Conservation (phyloP, 495 filamentous ascomycete genomes). For the Podospora fimiseda region DNA sequence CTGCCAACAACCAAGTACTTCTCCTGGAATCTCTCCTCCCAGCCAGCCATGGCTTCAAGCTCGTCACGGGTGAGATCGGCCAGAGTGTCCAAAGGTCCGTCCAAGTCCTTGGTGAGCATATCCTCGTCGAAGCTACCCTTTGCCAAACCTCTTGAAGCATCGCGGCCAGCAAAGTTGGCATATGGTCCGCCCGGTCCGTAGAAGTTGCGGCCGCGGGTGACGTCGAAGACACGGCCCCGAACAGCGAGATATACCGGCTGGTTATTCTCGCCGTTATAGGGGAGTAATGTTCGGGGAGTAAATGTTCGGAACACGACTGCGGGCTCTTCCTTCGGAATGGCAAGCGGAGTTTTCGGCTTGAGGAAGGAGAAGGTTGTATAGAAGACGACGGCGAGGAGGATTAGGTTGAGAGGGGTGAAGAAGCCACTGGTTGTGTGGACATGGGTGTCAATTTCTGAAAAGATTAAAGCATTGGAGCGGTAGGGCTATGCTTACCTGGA, state of each 20-base stretch:
- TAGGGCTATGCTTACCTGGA: not conserved
- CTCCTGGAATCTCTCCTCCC: conserved; percentile 87
- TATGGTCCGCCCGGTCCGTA: conserved; percentile 93
- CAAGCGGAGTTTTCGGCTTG: conserved; percentile 47
- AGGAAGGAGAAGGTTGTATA: conserved; percentile 63
- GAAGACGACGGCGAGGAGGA: conserved; percentile 63
- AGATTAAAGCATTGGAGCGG: too few relatives aligned
- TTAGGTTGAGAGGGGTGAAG: conserved; percentile 70
- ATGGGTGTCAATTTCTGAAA: conserved; percentile 16
- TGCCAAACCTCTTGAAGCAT: conserved; percentile 85
- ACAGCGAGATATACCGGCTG: conserved; percentile 80
- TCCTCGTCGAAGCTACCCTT: conserved; percentile 91
- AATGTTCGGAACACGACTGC: conserved; percentile 84
- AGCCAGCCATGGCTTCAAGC: conserved; percentile 74
- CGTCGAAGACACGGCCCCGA: conserved; percentile 80
- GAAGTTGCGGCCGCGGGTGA: conserved; percentile 76
- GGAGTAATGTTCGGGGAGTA: conserved; percentile 74
- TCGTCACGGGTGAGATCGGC: conserved; percentile 68
- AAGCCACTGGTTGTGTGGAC: conserved; percentile 47
- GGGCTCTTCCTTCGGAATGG: conserved; percentile 60
- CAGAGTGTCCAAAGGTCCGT: conserved; percentile 78
- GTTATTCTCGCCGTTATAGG: conserved; percentile 76
- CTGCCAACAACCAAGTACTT: conserved; percentile 95
- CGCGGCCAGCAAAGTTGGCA: conserved; percentile 89
- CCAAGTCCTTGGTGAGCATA: conserved; percentile 90